These are phyloP conservation scores for Zizania palustris DNA, from an alignment of 202 grass and related monocot genomes.

Conservation along the genomic window DNA sequence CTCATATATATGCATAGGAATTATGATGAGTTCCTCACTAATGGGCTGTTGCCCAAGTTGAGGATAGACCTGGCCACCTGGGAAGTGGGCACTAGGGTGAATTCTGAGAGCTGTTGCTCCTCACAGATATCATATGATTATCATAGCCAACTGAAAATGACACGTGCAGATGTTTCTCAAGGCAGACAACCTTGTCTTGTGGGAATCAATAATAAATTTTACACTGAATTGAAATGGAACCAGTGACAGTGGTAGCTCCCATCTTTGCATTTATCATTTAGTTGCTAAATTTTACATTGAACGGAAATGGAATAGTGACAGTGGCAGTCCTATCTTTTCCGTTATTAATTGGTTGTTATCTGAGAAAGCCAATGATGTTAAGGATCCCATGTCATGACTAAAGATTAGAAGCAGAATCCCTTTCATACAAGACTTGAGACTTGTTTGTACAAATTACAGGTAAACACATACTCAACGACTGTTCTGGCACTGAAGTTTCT, in stretches of 20 bases:
- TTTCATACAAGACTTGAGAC: background rate
- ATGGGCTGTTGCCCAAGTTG: constrained; percentile 43
- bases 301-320: too few species aligned
- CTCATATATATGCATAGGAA: constrained; percentile 9
- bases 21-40: constrained; percentile 47
- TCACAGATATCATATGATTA: background rate
- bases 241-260: background rate
- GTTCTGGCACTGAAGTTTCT: background rate
- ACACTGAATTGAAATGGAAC: background rate
- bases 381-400: background rate
- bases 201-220: background rate
- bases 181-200: constrained; percentile 1
- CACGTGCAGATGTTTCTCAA: background rate
- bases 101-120: constrained; percentile 24
- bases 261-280: too few species aligned
- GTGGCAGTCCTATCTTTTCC: too few species aligned
- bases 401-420: background rate
- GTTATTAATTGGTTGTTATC: background rate
- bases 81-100: constrained; percentile 13
- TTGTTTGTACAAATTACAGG: constrained; percentile 17
- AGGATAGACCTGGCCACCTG: constrained; percentile 7
- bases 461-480: constrained; percentile 3
- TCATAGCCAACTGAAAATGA: background rate
- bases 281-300: too few species aligned
- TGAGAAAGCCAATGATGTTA: background rate